Evolutionary conservation across 768 basidiomycete species (phyloP).

Genomic region (Dacryopinax primogenitus): DNA sequence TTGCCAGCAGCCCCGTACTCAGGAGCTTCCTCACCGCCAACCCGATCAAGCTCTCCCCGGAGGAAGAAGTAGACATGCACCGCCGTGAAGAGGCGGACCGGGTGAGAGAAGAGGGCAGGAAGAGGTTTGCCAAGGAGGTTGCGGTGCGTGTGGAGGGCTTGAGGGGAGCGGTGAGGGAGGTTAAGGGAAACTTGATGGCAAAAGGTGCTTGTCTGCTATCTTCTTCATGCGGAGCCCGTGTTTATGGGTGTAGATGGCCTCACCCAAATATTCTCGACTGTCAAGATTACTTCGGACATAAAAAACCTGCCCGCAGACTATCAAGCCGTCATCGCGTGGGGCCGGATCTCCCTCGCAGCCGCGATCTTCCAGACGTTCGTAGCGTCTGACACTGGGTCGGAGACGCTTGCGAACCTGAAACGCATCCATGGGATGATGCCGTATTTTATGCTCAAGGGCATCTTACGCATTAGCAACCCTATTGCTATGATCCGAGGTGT

Average conservation of each 20-base stretch:
- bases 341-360: slow-evolving; percentile 86
- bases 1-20: slow-evolving; percentile 79
- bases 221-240: neutral
- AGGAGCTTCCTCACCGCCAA: slow-evolving; percentile 71
- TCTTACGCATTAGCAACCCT: slow-evolving; percentile 86
- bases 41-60: slow-evolving; percentile 50
- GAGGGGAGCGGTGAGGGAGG: slow-evolving; percentile 65
- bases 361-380: slow-evolving; percentile 93
- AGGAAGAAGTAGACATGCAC: slow-evolving; percentile 68
- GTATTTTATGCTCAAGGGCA: slow-evolving; percentile 88
- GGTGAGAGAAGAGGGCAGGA: slow-evolving; percentile 74
- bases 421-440: slow-evolving; percentile 94
- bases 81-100: slow-evolving; percentile 80
- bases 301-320: slow-evolving; percentile 72
- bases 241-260: slow-evolving; percentile 62
- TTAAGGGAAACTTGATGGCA: slow-evolving; percentile 89
- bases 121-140: slow-evolving; percentile 76
- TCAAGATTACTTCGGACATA: slow-evolving; percentile 67
- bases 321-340: slow-evolving; percentile 89
- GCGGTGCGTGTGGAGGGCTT: slow-evolving; percentile 74
- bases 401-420: slow-evolving; percentile 76
- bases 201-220: slow-evolving; percentile 39
- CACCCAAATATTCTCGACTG: slow-evolving; percentile 72
- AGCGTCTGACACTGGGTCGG: slow-evolving; percentile 83
- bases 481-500: slow-evolving; percentile 86